phyloP scores from a whole-genome alignment of 805 yeast genomes.

The Ogataea pini region DNA sequence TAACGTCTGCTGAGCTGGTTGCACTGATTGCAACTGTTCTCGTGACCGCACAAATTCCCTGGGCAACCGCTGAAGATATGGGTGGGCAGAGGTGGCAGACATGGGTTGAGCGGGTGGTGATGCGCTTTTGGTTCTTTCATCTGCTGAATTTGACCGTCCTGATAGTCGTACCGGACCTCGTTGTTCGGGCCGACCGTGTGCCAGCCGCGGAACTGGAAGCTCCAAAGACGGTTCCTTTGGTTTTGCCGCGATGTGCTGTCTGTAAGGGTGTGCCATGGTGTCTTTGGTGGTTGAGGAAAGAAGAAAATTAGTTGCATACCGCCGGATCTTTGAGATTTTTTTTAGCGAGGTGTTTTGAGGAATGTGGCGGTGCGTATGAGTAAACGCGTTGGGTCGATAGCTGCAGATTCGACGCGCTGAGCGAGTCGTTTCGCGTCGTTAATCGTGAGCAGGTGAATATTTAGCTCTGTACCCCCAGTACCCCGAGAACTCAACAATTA shows the following conservation, averaged over 20 bases:
- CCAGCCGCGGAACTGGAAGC: neutral
- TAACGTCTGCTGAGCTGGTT: neutral
- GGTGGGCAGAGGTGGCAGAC: constrained; percentile 1
- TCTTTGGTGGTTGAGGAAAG: neutral
- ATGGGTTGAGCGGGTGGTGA: neutral
- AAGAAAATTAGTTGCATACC: neutral
- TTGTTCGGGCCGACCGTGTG: neutral
- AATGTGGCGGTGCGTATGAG: neutral
- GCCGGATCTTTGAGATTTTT: neutral
- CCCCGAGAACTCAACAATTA: too few relatives aligned
- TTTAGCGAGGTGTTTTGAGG: neutral
- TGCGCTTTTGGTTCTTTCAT: neutral
- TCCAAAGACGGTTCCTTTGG: neutral
- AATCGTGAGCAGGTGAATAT: too few relatives aligned
- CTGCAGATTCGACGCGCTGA: too few relatives aligned
- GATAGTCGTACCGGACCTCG: neutral
- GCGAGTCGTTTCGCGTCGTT: neutral
- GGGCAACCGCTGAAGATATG: constrained; percentile 9
- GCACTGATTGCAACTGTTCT: neutral
- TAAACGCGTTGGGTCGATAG: neutral
- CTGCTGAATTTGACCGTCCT: neutral
- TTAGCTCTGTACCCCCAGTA: too few relatives aligned
- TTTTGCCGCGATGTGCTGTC: constrained; percentile 5
- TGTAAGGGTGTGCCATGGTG: constrained; percentile 11
- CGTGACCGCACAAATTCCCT: constrained; percentile 7